Evolutionary conservation across 1,284 basidiomycete genomes (phyloP).

Genomic region (Apiotrichum akiyoshidainum): DNA sequence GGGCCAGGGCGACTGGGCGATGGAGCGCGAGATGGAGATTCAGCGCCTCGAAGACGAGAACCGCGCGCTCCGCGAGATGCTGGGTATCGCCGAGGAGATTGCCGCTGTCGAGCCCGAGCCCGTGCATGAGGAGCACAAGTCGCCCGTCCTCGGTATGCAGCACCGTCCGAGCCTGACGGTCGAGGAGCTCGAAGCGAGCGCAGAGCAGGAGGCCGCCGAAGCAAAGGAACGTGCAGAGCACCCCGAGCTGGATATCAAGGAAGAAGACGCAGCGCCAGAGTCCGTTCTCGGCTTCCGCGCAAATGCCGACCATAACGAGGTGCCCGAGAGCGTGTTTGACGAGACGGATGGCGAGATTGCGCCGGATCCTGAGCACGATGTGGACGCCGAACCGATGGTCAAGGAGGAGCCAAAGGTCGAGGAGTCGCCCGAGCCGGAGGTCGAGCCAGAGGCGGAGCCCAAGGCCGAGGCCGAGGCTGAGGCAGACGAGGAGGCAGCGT

Average conservation of each 20-base stretch:
- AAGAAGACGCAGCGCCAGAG: constrained; percentile 5
- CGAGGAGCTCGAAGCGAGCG: constrained; percentile 41
- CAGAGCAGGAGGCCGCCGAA: constrained; percentile 33
- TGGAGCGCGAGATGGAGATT: constrained; percentile 80
- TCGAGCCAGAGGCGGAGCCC: neutral
- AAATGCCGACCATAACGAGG: constrained; percentile 5
- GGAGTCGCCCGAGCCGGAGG: no score
- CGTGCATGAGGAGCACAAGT: constrained; percentile 6
- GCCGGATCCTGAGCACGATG: neutral
- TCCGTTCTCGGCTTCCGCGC: constrained; percentile 20
- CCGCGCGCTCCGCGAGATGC: constrained; percentile 64
- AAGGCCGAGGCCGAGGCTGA: constrained; percentile 22
- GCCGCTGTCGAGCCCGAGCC: constrained; percentile 18
- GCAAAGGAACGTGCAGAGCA: constrained; percentile 17
- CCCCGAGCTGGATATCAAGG: neutral
- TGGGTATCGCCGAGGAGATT: constrained; percentile 59
- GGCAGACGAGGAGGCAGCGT: neutral
- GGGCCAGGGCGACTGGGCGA: constrained; percentile 67
- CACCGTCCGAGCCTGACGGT: constrained; percentile 40
- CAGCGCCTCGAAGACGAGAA: constrained; percentile 76
- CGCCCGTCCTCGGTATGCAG: constrained; percentile 7
- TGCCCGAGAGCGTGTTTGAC: constrained; percentile 21
- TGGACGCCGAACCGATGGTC: no score
- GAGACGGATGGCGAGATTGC: constrained; percentile 22
- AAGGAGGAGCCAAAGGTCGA: no score